These are phyloP conservation scores for Carex parvula DNA, from an alignment of 176 grass and related monocot species.

Conservation along the genomic window DNA sequence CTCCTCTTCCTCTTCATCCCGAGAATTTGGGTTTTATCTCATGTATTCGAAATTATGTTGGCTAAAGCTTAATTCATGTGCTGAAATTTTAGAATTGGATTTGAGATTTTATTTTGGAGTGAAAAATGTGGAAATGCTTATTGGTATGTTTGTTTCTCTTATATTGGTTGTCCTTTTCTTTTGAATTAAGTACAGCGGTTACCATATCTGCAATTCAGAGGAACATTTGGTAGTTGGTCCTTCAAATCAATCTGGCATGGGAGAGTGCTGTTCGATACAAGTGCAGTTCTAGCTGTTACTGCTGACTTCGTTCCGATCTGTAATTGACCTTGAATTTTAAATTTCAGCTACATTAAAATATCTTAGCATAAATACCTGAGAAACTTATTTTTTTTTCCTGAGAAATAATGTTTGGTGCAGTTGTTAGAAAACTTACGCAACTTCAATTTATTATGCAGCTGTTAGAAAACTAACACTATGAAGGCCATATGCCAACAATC, in stretches of 20 bases:
- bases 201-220: background rate
- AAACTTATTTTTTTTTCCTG: too few relatives aligned
- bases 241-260: conserved; percentile 23
- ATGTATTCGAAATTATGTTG: too few relatives aligned
- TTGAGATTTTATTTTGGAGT: too few relatives aligned
- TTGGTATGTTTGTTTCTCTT: conserved; percentile 7
- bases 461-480: conserved; percentile 21
- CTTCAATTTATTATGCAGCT: background rate
- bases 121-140: background rate
- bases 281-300: background rate
- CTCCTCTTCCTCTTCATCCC: too few relatives aligned
- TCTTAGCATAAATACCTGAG: background rate
- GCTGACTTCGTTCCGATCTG: background rate
- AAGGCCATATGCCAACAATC: conserved; percentile 24
- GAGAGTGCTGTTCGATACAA: background rate
- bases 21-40: too few relatives aligned
- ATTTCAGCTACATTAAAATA: background rate
- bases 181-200: background rate
- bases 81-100: too few relatives aligned
- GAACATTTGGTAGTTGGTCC: background rate
- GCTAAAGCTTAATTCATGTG: too few relatives aligned
- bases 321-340: background rate
- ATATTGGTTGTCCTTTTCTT: background rate
- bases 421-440: background rate
- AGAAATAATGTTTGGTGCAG: background rate